Base-by-base conservation (phyloP, 257 asterid species). In the Nicotiana benthamiana region DNA sequence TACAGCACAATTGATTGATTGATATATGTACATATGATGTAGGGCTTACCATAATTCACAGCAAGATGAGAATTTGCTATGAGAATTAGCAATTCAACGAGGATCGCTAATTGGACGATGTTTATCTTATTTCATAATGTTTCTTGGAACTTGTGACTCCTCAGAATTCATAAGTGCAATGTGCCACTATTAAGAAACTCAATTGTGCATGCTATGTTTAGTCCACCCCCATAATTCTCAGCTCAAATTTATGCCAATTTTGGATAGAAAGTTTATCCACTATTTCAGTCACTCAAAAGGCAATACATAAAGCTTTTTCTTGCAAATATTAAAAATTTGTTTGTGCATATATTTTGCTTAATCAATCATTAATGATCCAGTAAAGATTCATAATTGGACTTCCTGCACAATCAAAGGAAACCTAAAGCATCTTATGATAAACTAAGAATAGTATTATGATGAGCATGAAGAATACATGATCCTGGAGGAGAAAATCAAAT, bases 121-220 rank as follows among this genome's bases (percentile, higher is more conserved):
- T 22, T 70, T 70, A 43, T 70, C 57, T 43, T 70, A n/a, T 22
- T 20, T 22, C 12, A 4, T 70, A 40, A 20, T 43, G 30, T 43
- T 67, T 16, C 75, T 36, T 67, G 18, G 30, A 67, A 34, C 17
- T 36, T 43, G 11, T 13, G 22, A 70, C 77, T 40, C 12, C 54
- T 67, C 34, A 43, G 20, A 40, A 40, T 70, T 70, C 27, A 43
- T 22, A 4, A 70, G 77, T 40, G 34, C 77, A 70, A 70, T 70
- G 77, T 40, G 34, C 34, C 20, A 70, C 77, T 40, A 67, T 36
- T 68, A 68, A 68, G 32, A 68, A 68, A 68, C 77, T 68, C 77
- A 40, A 67, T 2, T 22, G 59, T 70, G 34, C 77, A 40, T 2
- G 8, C 11, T n/a, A 22, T 70, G 57, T 67, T 36, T 36, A 70